A percentile compares a stretch with the other conserved stretches of the same genome.
These are phyloP conservation scores for Penicillium sp. DNA, from an alignment of 2,329 filamentous ascomycete species.

Conservation along the genomic window DNA sequence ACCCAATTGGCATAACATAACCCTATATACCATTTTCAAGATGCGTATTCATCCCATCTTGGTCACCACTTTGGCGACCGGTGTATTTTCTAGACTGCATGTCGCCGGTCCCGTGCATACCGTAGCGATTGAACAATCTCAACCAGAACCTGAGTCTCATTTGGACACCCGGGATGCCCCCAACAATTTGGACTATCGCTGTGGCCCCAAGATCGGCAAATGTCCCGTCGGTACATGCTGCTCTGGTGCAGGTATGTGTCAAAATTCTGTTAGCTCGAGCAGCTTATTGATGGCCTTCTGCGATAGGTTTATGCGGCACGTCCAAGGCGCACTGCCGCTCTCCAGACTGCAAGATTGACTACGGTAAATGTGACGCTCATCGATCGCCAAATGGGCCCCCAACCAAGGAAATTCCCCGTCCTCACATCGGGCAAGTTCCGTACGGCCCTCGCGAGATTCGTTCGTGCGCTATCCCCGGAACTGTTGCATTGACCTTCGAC, in stretches of 20 bases:
- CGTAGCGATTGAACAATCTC: neutral
- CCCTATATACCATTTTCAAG: neutral
- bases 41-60: slow-evolving; percentile 1
- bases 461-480: slow-evolving; percentile 43
- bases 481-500: slow-evolving; percentile 59
- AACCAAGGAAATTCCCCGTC: slow-evolving; percentile 29
- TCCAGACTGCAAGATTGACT: slow-evolving; percentile 36
- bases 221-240: slow-evolving; percentile 34
- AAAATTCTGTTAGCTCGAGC: neutral
- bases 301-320: slow-evolving; percentile 33
- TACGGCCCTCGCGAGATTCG: slow-evolving; percentile 32
- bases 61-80: slow-evolving; percentile 7
- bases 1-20: slow-evolving; percentile 2
- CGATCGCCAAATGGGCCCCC: slow-evolving; percentile 29
- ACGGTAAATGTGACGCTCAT: slow-evolving; percentile 33
- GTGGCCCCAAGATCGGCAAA: slow-evolving; percentile 29
- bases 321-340: slow-evolving; percentile 33
- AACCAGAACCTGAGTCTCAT: neutral
- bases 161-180: slow-evolving; percentile 13
- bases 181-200: slow-evolving; percentile 21
- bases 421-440: slow-evolving; percentile 30
- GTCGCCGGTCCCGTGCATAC: slow-evolving; percentile 2
- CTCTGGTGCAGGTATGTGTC: slow-evolving; percentile 30
- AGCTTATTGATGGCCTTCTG: neutral
- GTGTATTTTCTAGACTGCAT: neutral